Evolutionary conservation across 176 grass and related monocot genomes (phyloP).

Genomic region (Aegilops speltoides): DNA sequence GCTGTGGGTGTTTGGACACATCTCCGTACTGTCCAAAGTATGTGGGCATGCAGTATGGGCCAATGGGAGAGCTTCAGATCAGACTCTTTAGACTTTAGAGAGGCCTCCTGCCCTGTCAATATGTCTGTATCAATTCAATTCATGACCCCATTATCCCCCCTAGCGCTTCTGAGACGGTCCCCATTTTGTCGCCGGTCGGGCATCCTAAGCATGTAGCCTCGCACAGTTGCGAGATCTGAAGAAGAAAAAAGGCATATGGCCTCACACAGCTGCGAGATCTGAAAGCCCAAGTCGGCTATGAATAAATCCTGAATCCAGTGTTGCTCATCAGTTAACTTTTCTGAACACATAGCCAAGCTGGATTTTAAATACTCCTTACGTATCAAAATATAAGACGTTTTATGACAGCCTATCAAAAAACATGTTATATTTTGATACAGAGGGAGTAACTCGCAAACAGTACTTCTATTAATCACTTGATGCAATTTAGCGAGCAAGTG

Average conservation of each 20-base stretch:
- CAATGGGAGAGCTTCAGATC: conserved; percentile 3
- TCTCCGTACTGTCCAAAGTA: conserved; percentile 3
- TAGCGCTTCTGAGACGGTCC: background rate
- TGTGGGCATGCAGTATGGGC: background rate
- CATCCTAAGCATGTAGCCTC: background rate
- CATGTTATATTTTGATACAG: too few relatives aligned
- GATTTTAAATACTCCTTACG: background rate
- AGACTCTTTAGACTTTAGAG: background rate
- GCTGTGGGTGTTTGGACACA: conserved; percentile 6
- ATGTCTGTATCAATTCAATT: conserved; percentile 32
- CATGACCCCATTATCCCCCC: background rate
- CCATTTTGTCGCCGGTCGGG: background rate
- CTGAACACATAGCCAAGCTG: background rate
- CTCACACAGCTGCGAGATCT: conserved; percentile 6
- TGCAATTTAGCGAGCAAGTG: conserved; percentile 7
- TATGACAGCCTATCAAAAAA: too few relatives aligned
- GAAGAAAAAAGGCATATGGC: background rate
- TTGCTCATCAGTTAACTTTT: background rate
- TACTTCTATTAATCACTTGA: conserved; percentile 41
- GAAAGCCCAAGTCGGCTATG: background rate
- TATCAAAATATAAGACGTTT: too few relatives aligned
- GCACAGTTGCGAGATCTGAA: conserved; percentile 5
- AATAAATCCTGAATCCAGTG: conserved; percentile 6
- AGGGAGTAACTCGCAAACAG: background rate
- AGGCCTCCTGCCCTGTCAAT: background rate